Evolutionary conservation across 495 filamentous ascomycete species (phyloP).

Genomic region (Sabuloglossum arenarium): DNA sequence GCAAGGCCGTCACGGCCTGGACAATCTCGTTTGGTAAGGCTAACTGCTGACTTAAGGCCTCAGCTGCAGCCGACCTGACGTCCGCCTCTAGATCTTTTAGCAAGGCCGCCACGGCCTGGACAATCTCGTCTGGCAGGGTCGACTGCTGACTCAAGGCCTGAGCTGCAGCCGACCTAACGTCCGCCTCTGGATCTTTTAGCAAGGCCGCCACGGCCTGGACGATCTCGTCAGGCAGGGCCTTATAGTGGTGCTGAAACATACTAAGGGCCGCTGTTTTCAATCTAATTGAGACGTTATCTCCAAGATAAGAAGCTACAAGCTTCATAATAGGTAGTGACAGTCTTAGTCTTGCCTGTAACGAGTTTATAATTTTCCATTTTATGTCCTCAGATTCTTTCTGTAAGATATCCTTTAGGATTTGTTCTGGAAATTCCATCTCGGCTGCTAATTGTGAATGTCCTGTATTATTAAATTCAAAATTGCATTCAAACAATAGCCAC

Average conservation of each 20-base stretch:
- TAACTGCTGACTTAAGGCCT: too few relatives aligned
- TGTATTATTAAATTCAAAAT: slow-evolving; percentile 7
- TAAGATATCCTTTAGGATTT: background rate
- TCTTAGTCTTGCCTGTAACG: background rate
- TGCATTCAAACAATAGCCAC: slow-evolving; percentile 15
- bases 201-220: background rate
- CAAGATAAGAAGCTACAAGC: background rate
- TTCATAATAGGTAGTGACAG: background rate
- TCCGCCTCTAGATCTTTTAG: too few relatives aligned
- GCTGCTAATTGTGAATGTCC: background rate
- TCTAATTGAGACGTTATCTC: background rate
- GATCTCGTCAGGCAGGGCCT: background rate
- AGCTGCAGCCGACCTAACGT: background rate
- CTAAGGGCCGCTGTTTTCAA: background rate
- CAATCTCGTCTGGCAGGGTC: background rate
- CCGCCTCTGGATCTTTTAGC: background rate
- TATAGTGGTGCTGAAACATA: background rate
- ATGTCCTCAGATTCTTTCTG: background rate
- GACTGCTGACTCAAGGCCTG: background rate
- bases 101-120: too few relatives aligned
- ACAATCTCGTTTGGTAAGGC: too few relatives aligned
- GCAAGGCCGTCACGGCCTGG: too few relatives aligned
- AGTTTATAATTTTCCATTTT: background rate
- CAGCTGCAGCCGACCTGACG: too few relatives aligned
- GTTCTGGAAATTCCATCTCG: background rate